phyloP scores from a whole-genome alignment of 495 filamentous ascomycete genomes.

The Aspergillus taichungensis region DNA sequence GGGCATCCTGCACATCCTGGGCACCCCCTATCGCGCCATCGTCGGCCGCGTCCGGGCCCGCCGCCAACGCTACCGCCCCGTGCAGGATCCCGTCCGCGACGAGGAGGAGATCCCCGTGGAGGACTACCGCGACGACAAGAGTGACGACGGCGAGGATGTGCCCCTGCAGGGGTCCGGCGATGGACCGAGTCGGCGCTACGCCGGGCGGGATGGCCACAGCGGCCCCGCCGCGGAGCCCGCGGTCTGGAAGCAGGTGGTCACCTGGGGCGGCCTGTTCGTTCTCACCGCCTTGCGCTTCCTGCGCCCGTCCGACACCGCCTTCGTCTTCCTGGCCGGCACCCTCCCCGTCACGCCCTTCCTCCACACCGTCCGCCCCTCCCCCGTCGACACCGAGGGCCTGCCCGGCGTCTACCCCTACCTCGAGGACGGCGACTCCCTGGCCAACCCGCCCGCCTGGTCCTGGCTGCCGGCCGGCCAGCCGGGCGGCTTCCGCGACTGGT shows the following conservation, averaged over 20 bases:
- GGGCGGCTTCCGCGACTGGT: constrained; percentile 27
- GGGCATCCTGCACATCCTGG: constrained; percentile 23
- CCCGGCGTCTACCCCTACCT: constrained; percentile 17
- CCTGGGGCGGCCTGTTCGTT: constrained; percentile 14
- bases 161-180: constrained; percentile 5
- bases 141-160: constrained; percentile 21
- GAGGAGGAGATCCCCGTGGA: constrained; percentile 25
- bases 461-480: constrained; percentile 23
- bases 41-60: constrained; percentile 7
- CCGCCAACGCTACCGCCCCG: constrained; percentile 4
- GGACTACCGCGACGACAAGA: constrained; percentile 21
- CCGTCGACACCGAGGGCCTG: constrained; percentile 17
- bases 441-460: constrained; percentile 13
- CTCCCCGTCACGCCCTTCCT: constrained; percentile 20
- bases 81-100: constrained; percentile 15
- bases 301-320: constrained; percentile 23
- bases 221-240: too few species aligned
- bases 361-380: constrained; percentile 15
- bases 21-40: constrained; percentile 21
- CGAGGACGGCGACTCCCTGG: constrained; percentile 14
- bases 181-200: too few species aligned
- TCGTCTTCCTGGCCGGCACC: constrained; percentile 24
- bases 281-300: constrained; percentile 17
- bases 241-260: neutral
- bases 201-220: too few species aligned